phyloP scores from a whole-genome alignment of 805 yeast species.

The Vanderwaltozyma verrucispora region DNA sequence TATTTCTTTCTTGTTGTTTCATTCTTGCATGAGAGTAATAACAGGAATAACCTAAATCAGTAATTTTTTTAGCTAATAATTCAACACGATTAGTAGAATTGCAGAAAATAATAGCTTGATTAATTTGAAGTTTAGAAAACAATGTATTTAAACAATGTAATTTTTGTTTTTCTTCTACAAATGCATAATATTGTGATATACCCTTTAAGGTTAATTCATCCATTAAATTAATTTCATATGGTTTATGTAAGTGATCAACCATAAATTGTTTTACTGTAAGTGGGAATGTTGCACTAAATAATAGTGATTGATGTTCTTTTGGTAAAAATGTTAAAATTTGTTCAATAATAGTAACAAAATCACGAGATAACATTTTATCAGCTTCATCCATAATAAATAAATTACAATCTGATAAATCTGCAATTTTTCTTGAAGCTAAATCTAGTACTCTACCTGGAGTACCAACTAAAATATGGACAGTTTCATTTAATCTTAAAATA shows the following conservation, averaged over 20 bases:
- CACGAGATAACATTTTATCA: slow-evolving; percentile 88
- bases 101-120: slow-evolving; percentile 94
- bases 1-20: slow-evolving; percentile 96
- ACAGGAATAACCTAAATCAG: slow-evolving; percentile 94
- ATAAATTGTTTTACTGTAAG: slow-evolving; percentile 84
- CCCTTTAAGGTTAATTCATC: slow-evolving; percentile 94
- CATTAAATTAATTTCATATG: slow-evolving; percentile 94
- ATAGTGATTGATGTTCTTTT: slow-evolving; percentile 64
- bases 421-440: slow-evolving; percentile 78
- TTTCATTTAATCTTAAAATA: slow-evolving; percentile 81
- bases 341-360: slow-evolving; percentile 78
- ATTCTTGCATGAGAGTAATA: slow-evolving; percentile 94
- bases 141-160: slow-evolving; percentile 91
- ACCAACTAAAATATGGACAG: slow-evolving; percentile 91
- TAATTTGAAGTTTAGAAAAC: slow-evolving; percentile 87
- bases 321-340: slow-evolving; percentile 81
- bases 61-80: slow-evolving; percentile 86
- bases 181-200: slow-evolving; percentile 96
- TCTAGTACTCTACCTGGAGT: slow-evolving; percentile 97
- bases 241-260: slow-evolving; percentile 81
- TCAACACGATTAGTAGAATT: slow-evolving; percentile 96
- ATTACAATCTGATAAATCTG: slow-evolving; percentile 78
- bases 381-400: slow-evolving; percentile 98
- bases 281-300: slow-evolving; percentile 96
- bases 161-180: slow-evolving; percentile 93